phyloP scores from a whole-genome alignment of 192 early-diverging fungal species.

The Coemansia pectinata region DNA sequence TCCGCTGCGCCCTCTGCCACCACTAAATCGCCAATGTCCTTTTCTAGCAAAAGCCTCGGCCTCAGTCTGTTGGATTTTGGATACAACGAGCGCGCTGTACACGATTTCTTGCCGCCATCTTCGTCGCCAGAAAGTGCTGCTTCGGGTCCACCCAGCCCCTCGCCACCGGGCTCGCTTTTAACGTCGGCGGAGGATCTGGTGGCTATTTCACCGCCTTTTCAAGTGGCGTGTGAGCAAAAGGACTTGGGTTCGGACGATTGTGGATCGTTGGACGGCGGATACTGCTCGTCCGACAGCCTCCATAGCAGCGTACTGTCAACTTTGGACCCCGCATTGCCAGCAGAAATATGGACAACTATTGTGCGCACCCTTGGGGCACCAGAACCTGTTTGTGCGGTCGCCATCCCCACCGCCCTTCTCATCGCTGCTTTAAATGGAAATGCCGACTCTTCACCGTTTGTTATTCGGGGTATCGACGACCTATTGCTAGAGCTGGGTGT shows the following conservation, averaged over 20 bases:
- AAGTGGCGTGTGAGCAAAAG: not conserved
- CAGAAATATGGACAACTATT: not conserved
- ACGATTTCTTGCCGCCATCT: constrained; percentile 17
- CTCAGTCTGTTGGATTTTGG: constrained; percentile 39
- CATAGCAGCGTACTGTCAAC: not conserved
- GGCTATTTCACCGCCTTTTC: not conserved
- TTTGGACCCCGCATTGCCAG: not conserved
- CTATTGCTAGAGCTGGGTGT: constrained; percentile 30
- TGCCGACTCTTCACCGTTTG: constrained; percentile 15
- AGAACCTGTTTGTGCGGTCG: not conserved
- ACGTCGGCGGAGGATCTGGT: not conserved
- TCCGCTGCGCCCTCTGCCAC: not conserved
- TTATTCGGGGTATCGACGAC: constrained; percentile 38
- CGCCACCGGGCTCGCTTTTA: not conserved
- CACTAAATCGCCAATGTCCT: constrained; percentile 23
- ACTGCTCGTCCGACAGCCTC: not conserved
- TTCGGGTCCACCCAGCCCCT: constrained; percentile 2
- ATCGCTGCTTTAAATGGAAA: not conserved
- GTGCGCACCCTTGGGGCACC: not conserved
- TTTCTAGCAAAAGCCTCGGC: constrained; percentile 45
- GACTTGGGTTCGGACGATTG: not conserved
- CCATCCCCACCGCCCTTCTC: not conserved
- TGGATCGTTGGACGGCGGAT: not conserved
- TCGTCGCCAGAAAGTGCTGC: constrained; percentile 11
- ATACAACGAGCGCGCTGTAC: constrained; percentile 25